A percentile compares a stretch with the other conserved stretches of the same genome.
Evolutionary conservation across 2,329 filamentous ascomycete species (phyloP).

Genomic region (Ophiostoma quercus): DNA sequence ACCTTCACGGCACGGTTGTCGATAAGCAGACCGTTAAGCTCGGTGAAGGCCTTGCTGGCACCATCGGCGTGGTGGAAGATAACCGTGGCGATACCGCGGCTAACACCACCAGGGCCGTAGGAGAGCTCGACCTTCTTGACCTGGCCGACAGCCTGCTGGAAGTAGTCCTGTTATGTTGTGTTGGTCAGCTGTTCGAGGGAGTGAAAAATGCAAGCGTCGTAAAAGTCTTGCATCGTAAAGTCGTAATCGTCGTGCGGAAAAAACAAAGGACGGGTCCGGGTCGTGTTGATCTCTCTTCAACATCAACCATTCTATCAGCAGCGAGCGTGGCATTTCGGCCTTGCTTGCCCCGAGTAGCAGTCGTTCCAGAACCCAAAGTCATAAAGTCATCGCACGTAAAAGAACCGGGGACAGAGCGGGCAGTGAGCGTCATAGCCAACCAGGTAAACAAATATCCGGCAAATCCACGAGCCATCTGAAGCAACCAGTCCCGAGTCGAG

Average conservation of each 20-base stretch:
- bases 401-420: conserved; percentile 35
- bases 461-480: not conserved
- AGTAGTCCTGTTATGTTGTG: conserved; percentile 81
- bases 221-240: conserved; percentile 32
- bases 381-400: not conserved
- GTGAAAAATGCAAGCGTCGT: conserved; percentile 45
- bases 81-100: conserved; percentile 87
- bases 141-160: conserved; percentile 76
- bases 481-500: not conserved
- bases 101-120: conserved; percentile 87
- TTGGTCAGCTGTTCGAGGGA: conserved; percentile 57
- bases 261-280: not conserved
- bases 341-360: not conserved
- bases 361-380: not conserved
- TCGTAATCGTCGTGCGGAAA: conserved; percentile 22
- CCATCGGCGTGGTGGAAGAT: conserved; percentile 76
- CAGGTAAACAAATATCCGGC: conserved; percentile 5
- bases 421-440: conserved; percentile 32
- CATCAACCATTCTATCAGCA: not conserved
- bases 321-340: conserved; percentile 12
- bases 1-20: conserved; percentile 90
- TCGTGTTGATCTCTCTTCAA: conserved; percentile 1
- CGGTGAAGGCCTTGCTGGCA: conserved; percentile 76
- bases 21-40: conserved; percentile 82
- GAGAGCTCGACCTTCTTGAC: conserved; percentile 89